Evolutionary conservation across 306 rosid genomes (phyloP).

Genomic region (Cicer cuneatum): DNA sequence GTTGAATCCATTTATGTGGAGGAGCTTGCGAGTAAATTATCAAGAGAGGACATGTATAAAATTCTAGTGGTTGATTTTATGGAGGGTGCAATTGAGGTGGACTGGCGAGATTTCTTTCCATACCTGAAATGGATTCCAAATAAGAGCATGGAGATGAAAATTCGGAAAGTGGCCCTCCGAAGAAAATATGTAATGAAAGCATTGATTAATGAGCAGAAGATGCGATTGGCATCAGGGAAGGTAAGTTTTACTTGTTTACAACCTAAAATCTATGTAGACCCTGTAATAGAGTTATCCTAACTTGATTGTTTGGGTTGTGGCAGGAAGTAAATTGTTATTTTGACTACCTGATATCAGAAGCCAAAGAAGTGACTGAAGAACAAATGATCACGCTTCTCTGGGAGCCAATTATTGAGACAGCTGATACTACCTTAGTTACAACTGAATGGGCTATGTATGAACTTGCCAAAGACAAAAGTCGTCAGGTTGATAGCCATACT

Average conservation of each 20-base stretch:
- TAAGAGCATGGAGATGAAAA: conserved; percentile 58
- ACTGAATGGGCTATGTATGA: conserved; percentile 95
- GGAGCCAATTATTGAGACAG: conserved; percentile 84
- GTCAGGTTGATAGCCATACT: conserved; percentile 60
- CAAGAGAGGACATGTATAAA: conserved; percentile 63
- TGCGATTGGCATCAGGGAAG: conserved; percentile 77
- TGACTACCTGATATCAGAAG: conserved; percentile 72
- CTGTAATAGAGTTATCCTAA: conserved; percentile 27
- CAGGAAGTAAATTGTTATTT: conserved; percentile 70
- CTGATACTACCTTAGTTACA: conserved; percentile 82
- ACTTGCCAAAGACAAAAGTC: conserved; percentile 68
- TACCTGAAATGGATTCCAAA: conserved; percentile 94
- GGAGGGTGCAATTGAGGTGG: conserved; percentile 97
- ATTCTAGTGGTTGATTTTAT: conserved; percentile 73
- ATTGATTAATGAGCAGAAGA: conserved; percentile 65
- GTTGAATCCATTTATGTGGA: conserved; percentile 71
- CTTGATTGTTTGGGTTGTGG: conserved; percentile 22
- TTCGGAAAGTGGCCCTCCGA: conserved; percentile 44
- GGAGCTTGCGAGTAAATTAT: conserved; percentile 57
- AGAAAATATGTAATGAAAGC: conserved; percentile 69
- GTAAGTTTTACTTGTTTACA: conserved; percentile 41
- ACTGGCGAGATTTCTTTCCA: conserved; percentile 98
- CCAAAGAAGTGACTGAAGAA: conserved; percentile 62
- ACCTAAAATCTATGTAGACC: background rate
- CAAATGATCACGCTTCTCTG: conserved; percentile 73